A percentile compares a stretch with the other conserved stretches of the same genome.
These are phyloP conservation scores for Phylloporus sp. DNA, from an alignment of 768 basidiomycete species.

Conservation along the genomic window DNA sequence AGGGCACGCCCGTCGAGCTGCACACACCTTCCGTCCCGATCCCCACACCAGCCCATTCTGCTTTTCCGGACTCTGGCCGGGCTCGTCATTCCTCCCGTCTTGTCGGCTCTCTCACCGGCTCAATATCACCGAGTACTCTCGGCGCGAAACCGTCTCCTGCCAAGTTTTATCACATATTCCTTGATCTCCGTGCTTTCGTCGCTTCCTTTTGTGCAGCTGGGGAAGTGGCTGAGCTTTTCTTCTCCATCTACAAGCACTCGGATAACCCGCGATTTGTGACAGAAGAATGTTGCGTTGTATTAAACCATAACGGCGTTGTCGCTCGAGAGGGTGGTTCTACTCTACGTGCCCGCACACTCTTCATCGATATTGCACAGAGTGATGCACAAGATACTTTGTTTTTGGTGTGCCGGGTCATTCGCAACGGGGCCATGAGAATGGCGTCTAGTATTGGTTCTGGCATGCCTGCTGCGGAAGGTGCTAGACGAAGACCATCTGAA, in stretches of 20 bases:
- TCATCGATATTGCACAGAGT: constrained; percentile 80
- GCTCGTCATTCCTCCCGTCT: constrained; percentile 32
- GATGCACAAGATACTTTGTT: constrained; percentile 86
- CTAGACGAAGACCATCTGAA: constrained; percentile 54
- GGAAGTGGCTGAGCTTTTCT: constrained; percentile 90
- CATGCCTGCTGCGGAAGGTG: constrained; percentile 35
- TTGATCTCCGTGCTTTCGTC: constrained; percentile 90
- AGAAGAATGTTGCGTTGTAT: constrained; percentile 85
- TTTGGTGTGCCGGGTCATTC: constrained; percentile 86
- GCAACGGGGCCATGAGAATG: constrained; percentile 83
- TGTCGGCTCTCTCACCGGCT: constrained; percentile 32
- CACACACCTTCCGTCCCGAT: constrained; percentile 38
- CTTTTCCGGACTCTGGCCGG: constrained; percentile 54
- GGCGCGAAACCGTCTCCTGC: constrained; percentile 40
- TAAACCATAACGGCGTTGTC: constrained; percentile 89
- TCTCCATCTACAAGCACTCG: constrained; percentile 86
- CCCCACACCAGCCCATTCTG: constrained; percentile 65
- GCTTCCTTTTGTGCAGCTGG: constrained; percentile 87
- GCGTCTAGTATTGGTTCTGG: constrained; percentile 51
- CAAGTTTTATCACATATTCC: constrained; percentile 85
- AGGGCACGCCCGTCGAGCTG: constrained; percentile 41
- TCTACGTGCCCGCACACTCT: constrained; percentile 73
- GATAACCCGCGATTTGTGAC: constrained; percentile 79
- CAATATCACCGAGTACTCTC: constrained; percentile 3
- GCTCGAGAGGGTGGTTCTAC: constrained; percentile 68